phyloP scores from a whole-genome alignment of 306 rosid species.

The Gastrolobium villosum region DNA sequence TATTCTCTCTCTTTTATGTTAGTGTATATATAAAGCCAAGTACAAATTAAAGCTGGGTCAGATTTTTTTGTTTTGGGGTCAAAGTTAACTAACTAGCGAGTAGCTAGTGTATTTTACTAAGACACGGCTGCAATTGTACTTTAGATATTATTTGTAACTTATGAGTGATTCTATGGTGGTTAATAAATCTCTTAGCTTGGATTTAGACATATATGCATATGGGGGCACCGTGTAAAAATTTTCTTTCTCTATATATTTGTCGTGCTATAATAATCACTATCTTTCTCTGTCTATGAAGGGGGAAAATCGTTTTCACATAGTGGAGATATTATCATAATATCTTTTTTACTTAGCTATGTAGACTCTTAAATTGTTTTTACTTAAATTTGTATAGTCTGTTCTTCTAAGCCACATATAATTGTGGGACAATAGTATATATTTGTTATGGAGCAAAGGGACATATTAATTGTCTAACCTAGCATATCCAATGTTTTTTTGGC shows the following conservation, averaged over 20 bases:
- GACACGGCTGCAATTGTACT: too few relatives aligned
- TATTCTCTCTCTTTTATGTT: too few relatives aligned
- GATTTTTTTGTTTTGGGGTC: too few relatives aligned
- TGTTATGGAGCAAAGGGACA: neutral
- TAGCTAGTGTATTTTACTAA: too few relatives aligned
- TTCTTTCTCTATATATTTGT: conserved; percentile 17
- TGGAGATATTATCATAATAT: too few relatives aligned
- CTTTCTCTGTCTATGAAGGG: neutral
- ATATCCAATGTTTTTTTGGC: too few relatives aligned
- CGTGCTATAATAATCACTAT: neutral
- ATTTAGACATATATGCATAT: neutral
- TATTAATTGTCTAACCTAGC: too few relatives aligned
- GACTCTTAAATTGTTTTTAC: neutral
- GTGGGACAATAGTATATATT: neutral
- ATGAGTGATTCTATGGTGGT: too few relatives aligned
- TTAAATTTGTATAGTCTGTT: neutral
- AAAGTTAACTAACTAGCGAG: too few relatives aligned
- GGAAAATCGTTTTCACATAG: conserved; percentile 18
- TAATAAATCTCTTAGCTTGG: neutral
- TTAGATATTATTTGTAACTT: too few relatives aligned
- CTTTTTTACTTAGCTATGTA: neutral
- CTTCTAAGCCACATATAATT: neutral
- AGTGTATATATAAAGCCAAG: too few relatives aligned
- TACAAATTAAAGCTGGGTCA: too few relatives aligned
- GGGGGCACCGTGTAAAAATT: conserved; percentile 26